Evolutionary conservation across 1,284 basidiomycete genomes (phyloP), one percentile per base, ranked within the genome.

Genomic region (Neotropicomus parvogracilis): DNA sequence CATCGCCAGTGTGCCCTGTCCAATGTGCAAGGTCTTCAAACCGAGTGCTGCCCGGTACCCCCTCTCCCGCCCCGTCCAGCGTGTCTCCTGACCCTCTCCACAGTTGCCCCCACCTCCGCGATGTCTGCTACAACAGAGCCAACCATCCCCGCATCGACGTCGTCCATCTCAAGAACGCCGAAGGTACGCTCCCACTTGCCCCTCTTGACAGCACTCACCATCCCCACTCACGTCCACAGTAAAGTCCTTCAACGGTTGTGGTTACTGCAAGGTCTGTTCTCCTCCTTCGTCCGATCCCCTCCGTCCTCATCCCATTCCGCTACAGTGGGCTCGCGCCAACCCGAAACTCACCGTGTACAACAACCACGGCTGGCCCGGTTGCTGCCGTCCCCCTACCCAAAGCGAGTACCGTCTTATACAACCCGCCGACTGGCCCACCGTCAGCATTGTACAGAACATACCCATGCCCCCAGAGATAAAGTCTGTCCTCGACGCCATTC

Each of bases 361-460:
- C 59, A 90, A 90, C 60, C 77, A 76, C 34, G 87, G 87, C 31
- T 91, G 87, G 87, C 87, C 88, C 44, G 87, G 88, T 27, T 90
- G 87, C 71, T 90, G 87, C 72, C 80, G 87, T 17, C 72, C 87
- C 1, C 88, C 88, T 1, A 70, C 68, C 19, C 55, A 70, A 9
- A 69, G 62, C 46, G 88, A 91, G 61, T 71, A 76, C 55, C 74
- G 74, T 52, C 63, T 76, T 53, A 80, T 90, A 50, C 78, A 77
- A 21, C 75, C 80, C 44, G 83, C 83, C n/a, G 88, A 90, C 65
- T 91, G 88, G 88, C 78, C 73, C 54, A 78, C 85, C 29, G 85
- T 91, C 62, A 83, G 79, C 67, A 72, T 77, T 50, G 78, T 89
- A 13, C 83, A 89, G 59, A 75, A 77, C 48, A 71, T 88, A 42